phyloP scores from a whole-genome alignment of 139 green algal genomes.

The Limnomonas spitsbergensis region DNA sequence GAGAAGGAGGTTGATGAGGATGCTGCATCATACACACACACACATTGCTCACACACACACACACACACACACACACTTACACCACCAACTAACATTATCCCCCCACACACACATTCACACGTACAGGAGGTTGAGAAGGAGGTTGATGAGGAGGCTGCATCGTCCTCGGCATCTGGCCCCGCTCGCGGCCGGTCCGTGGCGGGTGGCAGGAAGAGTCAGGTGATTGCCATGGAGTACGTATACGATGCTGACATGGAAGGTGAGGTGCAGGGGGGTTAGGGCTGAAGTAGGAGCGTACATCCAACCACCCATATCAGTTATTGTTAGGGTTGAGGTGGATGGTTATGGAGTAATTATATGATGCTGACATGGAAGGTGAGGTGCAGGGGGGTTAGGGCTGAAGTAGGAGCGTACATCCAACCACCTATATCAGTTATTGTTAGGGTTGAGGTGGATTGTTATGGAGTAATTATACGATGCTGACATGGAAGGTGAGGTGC shows the following conservation, averaged over 20 bases:
- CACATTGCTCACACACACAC: no score
- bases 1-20: slow-evolving; percentile 57
- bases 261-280: no score
- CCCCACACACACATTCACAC: not conserved
- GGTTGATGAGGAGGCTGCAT: slow-evolving; percentile 36
- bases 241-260: slow-evolving; percentile 72
- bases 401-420: no score
- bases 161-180: not conserved
- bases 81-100: no score
- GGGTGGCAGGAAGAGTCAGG: slow-evolving; percentile 17
- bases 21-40: not conserved
- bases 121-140: slow-evolving; percentile 66
- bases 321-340: no score
- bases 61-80: no score
- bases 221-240: slow-evolving; percentile 62
- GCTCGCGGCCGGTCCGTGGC: not conserved
- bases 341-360: slow-evolving; percentile 68
- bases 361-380: slow-evolving; percentile 69
- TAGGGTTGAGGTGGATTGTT: no score
- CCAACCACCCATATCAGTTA: no score
- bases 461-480: slow-evolving; percentile 72
- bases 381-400: no score
- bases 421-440: no score
- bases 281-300: no score
- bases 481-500: slow-evolving; percentile 61